Base-by-base conservation (phyloP, 495 filamentous ascomycete species). In the Staphylotrichum longicolle region DNA sequence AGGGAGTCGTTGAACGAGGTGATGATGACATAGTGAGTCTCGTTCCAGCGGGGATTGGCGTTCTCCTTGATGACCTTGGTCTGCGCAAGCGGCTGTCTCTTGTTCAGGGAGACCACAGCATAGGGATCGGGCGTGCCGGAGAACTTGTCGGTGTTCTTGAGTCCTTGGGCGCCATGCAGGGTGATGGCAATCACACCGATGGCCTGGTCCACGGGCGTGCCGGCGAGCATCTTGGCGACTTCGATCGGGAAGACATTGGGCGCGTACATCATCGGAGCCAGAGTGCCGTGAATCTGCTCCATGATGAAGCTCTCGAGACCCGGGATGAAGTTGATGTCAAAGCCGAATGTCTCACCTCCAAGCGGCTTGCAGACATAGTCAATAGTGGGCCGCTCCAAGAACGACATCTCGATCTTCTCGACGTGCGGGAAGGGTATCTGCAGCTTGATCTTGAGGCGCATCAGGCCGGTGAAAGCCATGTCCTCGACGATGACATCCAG, bases 321-420 rank as follows among this genome's bases (percentile, higher is more conserved):
- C 33, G 95, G 94, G 63, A 99, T 93, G 77, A 98, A 96, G 75
- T 96, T 96, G 78, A 99, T 96, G 72, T 99, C 94, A 72, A 99
- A 96, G 53, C 94, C 94, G 60, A 99, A 88, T 8, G 82, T 89
- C 45, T 98, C 95, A 62, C 95, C 95, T 63, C 95, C 94, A 49
- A 99, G 85, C 9, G 94, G 94, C 74, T 99, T 99, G 80, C 94
- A 95, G 54, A 91, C 91, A 70, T 97, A 99, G 70, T 98, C 94
- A 66, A 99, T 88, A 3, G 85, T 86, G 4, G 82, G 82, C 10
- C 76, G 72, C 62, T 85, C 81, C 53, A 96, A 74, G 80, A 97
- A 97, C 73, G 86, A 93, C 72, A 96, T 89, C 63, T 97, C 93
- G 57, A 96, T 82, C 60, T 87, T 90, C 63, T 97, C 91, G 44